Base-by-base conservation (phyloP, 441 rosid genomes). In the Erysimum cheiri region DNA sequence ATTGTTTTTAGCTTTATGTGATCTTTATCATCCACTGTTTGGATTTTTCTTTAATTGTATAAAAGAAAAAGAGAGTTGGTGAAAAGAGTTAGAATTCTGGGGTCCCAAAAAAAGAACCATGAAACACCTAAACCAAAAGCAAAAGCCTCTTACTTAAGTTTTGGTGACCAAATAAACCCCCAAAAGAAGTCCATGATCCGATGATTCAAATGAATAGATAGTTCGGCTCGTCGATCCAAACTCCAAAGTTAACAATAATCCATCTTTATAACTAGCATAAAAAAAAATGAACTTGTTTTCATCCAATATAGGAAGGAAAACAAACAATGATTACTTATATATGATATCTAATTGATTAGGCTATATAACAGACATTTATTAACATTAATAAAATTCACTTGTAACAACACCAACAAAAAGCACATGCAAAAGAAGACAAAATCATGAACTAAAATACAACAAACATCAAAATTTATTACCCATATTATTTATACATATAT, bases 381-480 rank as follows among this genome's bases (percentile, higher is more conserved):
- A 63, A 61, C 55, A 50, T 48, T 50, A 64, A 50, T 26, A 49
- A 48, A 36, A 54, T 71, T 55, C 39, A 57, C 32, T 71, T 24
- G 37, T 54, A 54, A 47, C 60, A 57, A 36, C 60, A 57, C 58
- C 52, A 57, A 48, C 46, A 58, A 41, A 10, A 31, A 58, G 61
- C 77, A 73, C 72, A 66, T 73, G 72, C 72, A 66, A 65, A 73
- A 39, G 19, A 65, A 66, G 40, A 66, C 61, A 66, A 66, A 48
- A 56, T 36, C 52, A 59, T 72, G 61, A 44, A 35, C 33, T 22
- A 32, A 22, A 37, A 35, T 14, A 61, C 28, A 29, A 57, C 8
- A 31, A 39, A 73, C 61, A 57, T 46, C 55, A 73, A 40, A 56
- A 48, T 58, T 14, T 57, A 65, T 28, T 36, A 36, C 26, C 15